Evolutionary conservation across 805 yeast genomes (phyloP), one percentile per base, ranked within the genome.

Genomic region (Barnettozyma populi): DNA sequence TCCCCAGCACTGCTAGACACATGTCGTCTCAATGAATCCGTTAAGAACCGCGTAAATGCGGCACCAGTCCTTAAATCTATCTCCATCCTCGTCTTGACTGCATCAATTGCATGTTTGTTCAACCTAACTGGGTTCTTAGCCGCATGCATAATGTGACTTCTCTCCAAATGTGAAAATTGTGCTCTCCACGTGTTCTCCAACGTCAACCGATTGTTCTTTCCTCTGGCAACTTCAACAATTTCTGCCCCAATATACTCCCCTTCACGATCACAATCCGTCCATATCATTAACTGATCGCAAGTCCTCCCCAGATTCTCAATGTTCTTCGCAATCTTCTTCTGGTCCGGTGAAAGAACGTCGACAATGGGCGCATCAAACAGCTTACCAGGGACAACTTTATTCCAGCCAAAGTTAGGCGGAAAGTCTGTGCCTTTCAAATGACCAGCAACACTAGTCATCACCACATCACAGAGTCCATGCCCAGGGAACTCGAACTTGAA

Each of bases 191-290:
- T 71, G 29, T 74, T 72, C 10, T 70, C 73, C 18, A 76, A 57
- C 1, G 65, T 68, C 38, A 89, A 59, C 2, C 66, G 52, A 1
- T 66, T 56, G 59, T 85, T 68, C 1, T 66, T 69, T 52, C 71
- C 72, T 43, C 63, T 61, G 0, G 96, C 97, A n/a, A 82, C 83
- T 45, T 80, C 74, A 32, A 79, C 73, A 14, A 95, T 80, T 57
- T 90, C 96, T 69, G 74, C 80, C 0, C 97, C 98, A 48, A 90
- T 90, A 64, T 81, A 85, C 63, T 90, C 98, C 2, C 98, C 98
- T 63, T 90, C 98, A 34, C 97, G 72, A 73, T 90, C 98, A 67
- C 99, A 94, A 74, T 94, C 99, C 1, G 99, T 94, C 98, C 99
- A 94, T 7, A 94, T 88, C 86, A 89, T 87, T 46, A 94, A 67